phyloP scores from a whole-genome alignment of 164 flowering plant genomes.

The Umbilicus rupestris region DNA sequence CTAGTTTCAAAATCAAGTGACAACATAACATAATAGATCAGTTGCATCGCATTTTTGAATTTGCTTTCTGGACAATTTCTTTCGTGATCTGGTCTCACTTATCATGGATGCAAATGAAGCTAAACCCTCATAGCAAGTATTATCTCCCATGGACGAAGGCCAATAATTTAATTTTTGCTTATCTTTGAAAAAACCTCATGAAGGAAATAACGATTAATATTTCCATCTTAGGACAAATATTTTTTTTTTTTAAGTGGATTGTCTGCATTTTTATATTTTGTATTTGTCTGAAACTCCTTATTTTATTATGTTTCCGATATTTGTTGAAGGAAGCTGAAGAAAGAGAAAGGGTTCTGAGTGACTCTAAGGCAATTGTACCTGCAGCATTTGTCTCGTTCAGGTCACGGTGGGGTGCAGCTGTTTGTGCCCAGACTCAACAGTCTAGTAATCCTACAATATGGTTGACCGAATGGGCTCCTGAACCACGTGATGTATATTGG shows the following conservation, averaged over 20 bases:
- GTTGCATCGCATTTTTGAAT: neutral
- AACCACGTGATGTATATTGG: constrained; percentile 95
- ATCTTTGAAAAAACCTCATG: neutral
- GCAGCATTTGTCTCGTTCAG: constrained; percentile 89
- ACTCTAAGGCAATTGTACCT: constrained; percentile 59
- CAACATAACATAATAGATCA: no score
- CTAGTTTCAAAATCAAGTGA: no score
- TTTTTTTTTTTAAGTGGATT: neutral
- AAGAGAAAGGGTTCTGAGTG: constrained; percentile 56
- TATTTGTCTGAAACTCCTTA: neutral
- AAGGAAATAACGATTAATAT: neutral
- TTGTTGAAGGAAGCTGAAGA: constrained; percentile 53
- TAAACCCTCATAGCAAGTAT: neutral
- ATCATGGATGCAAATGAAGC: neutral
- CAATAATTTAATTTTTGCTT: neutral
- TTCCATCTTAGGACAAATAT: neutral
- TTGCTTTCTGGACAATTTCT: neutral
- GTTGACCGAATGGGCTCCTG: constrained; percentile 97
- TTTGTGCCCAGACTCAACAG: constrained; percentile 96
- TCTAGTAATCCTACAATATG: constrained; percentile 88
- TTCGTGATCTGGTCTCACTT: neutral
- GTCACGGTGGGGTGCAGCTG: constrained; percentile 98
- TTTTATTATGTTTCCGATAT: neutral
- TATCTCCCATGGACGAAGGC: neutral
- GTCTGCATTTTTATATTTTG: neutral